Base-by-base conservation (phyloP, 192 early-diverging fungal species). In the Glomus cerebriforme region DNA sequence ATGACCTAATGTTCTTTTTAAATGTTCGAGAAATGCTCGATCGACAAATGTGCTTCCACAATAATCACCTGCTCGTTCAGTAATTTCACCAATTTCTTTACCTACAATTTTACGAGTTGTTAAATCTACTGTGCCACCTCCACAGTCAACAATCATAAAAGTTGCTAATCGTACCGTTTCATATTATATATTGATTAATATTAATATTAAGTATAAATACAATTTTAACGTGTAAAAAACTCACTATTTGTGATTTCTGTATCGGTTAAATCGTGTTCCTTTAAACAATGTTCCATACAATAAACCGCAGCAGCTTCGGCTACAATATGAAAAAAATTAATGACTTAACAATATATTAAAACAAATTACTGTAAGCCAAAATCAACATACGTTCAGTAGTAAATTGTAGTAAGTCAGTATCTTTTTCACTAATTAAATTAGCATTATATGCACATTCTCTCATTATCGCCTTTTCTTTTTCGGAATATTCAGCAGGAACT, bases 31-130 rank as follows among this genome's bases (percentile, higher is more conserved):
- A 54, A 58, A 73, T 8, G 47, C 47, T 58, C 80, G 58, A 75
- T 89, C 88, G 9, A 89, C 59, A 80, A 86, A 86, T 43, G 83
- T 77, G 8, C 81, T 83, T 3, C 88, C 88, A 13, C 86, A 89
- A n/a, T 79, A 83, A n/a, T 81, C 82, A 27, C 86, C 86, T 19
- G 81, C 73, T 13, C 88, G 82, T 58, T 84, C 82, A 22, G 88
- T 87, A 31, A 84, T 78, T 73, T 89, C 88, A 29, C 83, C 82
- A 5, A 89, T 54, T 24, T 80, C 62, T 15, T 58, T 58, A 7
- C 7, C 5, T 19, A 19, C 2, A 13, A 73, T 17, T 59, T 59
- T 29, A 17, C 19, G 27, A 2, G 26, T 54, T 26, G 47, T 85
- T 70, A 85, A 69, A 82, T 85, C 84, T 2, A 85, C 81, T 3